Conservation (phyloP, 1,284 basidiomycete genomes). For the Apiotrichum montevideense region DNA sequence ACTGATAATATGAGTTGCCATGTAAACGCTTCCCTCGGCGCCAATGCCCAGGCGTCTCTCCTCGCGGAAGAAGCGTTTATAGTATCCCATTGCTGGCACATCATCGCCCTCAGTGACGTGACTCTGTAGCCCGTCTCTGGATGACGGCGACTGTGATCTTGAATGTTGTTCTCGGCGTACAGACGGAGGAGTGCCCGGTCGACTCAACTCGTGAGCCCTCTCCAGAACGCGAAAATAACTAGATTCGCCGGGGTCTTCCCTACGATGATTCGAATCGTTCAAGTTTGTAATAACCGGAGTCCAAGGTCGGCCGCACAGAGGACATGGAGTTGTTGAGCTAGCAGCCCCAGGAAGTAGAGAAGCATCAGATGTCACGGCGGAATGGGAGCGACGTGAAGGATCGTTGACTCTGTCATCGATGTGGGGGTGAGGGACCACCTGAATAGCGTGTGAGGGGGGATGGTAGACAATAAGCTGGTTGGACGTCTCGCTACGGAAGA, state of each 20-base stretch:
- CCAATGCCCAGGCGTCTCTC: slow-evolving; percentile 83
- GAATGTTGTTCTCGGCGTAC: slow-evolving; percentile 31
- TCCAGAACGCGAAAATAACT: slow-evolving; percentile 43
- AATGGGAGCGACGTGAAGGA: no score
- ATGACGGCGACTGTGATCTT: slow-evolving; percentile 19
- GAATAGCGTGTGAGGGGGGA: slow-evolving; percentile 72
- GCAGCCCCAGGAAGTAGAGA: no score
- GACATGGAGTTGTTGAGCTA: slow-evolving; percentile 15
- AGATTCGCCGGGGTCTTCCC: background rate
- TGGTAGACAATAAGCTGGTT: slow-evolving; percentile 86
- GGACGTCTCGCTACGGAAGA: slow-evolving; percentile 50
- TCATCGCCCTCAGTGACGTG: slow-evolving; percentile 9
- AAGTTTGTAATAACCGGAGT: background rate
- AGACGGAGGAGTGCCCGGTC: slow-evolving; percentile 29
- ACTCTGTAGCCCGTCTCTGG: no score
- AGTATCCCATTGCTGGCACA: slow-evolving; percentile 49
- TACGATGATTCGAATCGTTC: background rate
- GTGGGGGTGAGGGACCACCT: slow-evolving; percentile 49
- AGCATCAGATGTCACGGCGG: no score
- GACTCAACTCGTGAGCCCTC: slow-evolving; percentile 37
- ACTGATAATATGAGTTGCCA: slow-evolving; percentile 33
- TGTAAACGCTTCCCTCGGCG: slow-evolving; percentile 78
- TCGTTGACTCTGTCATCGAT: background rate
- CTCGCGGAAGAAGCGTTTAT: slow-evolving; percentile 73
- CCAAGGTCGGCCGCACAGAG: slow-evolving; percentile 31